Evolutionary conservation across 2,329 filamentous ascomycete species (phyloP).

Genomic region (Penicillium griseofulvum): DNA sequence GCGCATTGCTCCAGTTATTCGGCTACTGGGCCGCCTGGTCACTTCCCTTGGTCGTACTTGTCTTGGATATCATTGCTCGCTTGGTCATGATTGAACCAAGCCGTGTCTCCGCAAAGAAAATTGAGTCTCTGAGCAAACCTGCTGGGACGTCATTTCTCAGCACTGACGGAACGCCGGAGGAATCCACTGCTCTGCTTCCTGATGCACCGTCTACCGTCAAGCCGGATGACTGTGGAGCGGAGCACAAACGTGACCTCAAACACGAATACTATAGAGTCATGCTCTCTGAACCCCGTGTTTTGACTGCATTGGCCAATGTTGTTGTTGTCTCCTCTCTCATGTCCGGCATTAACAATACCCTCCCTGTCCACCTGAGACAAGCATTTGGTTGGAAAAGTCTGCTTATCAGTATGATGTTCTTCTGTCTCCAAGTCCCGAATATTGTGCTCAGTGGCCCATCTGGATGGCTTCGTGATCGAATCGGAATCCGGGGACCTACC

Average conservation of each 20-base stretch:
- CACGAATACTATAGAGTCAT: slow-evolving; percentile 38
- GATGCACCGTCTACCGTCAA: neutral
- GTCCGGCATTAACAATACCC: slow-evolving; percentile 54
- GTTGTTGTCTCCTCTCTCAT: slow-evolving; percentile 51
- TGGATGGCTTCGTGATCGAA: slow-evolving; percentile 44
- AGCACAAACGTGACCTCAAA: neutral
- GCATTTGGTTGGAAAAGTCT: slow-evolving; percentile 56
- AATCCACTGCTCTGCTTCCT: slow-evolving; percentile 2
- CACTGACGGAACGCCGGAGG: neutral
- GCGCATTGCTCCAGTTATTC: slow-evolving; percentile 25
- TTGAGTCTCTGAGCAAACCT: neutral
- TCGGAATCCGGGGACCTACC: slow-evolving; percentile 21
- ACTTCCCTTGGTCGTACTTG: slow-evolving; percentile 26
- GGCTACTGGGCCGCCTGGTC: slow-evolving; percentile 36
- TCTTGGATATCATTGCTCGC: slow-evolving; percentile 29
- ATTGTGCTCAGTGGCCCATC: slow-evolving; percentile 59
- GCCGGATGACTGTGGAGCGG: neutral
- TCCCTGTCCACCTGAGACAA: slow-evolving; percentile 54
- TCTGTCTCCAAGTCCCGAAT: slow-evolving; percentile 56
- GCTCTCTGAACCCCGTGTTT: slow-evolving; percentile 42
- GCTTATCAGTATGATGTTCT: slow-evolving; percentile 56
- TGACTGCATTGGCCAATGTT: slow-evolving; percentile 42
- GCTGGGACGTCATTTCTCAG: neutral
- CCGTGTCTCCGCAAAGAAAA: neutral
- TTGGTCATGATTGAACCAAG: slow-evolving; percentile 29